These are phyloP conservation scores for Parvularia atlantis DNA, from an alignment of 78 protist species.

Conservation along the genomic window DNA sequence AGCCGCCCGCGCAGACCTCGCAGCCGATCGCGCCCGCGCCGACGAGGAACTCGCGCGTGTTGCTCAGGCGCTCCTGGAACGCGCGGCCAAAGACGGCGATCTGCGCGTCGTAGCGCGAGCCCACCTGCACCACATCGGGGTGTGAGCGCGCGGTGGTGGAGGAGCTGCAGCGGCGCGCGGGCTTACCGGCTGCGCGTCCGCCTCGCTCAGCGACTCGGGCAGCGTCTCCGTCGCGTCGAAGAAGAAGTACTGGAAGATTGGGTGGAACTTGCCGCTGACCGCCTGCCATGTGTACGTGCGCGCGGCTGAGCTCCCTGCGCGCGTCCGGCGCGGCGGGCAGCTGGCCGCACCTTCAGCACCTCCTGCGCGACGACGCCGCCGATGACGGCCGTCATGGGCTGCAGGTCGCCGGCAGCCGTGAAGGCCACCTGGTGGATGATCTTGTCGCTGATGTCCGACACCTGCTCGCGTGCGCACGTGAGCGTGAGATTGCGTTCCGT, in stretches of 20 bases:
- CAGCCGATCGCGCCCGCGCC: conserved; percentile 99
- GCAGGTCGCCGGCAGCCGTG: conserved; percentile 47
- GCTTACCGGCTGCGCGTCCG: conserved; percentile 10
- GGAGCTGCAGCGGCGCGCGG: no score
- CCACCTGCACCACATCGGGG: background rate
- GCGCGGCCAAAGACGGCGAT: conserved; percentile 74
- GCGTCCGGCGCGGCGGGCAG: no score
- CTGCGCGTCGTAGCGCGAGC: conserved; percentile 85
- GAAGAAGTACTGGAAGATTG: conserved; percentile 74
- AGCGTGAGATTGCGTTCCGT: background rate
- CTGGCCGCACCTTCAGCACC: conserved; percentile 78
- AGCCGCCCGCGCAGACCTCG: no score
- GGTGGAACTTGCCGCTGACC: conserved; percentile 84
- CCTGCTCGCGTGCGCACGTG: background rate
- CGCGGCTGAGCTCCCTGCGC: no score
- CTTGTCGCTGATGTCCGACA: conserved; percentile 49
- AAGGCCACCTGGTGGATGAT: conserved; percentile 29
- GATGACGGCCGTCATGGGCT: conserved; percentile 64
- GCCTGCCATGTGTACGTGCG: conserved; percentile 25
- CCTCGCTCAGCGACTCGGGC: conserved; percentile 34
- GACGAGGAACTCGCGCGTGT: conserved; percentile 53
- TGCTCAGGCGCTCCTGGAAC: conserved; percentile 15
- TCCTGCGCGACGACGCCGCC: conserved; percentile 88
- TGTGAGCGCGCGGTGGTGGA: background rate
- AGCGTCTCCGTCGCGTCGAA: conserved; percentile 73